phyloP scores from a whole-genome alignment of 208 protist species.

The Porcisia deanei region DNA sequence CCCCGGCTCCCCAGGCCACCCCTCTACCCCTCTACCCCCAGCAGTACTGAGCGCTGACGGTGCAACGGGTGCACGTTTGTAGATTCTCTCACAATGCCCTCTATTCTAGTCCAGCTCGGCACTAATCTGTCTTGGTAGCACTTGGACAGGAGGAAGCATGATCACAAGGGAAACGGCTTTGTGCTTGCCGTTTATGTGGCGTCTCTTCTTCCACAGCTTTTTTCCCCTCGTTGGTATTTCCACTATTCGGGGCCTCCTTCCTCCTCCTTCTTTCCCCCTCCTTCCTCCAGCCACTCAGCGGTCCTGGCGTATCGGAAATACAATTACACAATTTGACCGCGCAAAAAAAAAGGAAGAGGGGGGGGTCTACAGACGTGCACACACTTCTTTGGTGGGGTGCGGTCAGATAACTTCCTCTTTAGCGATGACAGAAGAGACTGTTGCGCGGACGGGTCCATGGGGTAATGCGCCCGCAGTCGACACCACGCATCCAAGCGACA shows the following conservation, averaged over 20 bases:
- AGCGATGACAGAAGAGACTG: background rate
- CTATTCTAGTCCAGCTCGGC: too few species aligned
- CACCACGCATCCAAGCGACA: background rate
- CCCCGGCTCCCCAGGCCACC: too few species aligned
- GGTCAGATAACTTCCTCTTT: too few species aligned
- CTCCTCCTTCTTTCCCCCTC: constrained; percentile 13
- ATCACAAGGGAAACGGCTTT: too few species aligned
- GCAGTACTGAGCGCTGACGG: too few species aligned
- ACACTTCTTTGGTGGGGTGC: background rate
- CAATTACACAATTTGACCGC: background rate
- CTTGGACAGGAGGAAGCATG: too few species aligned
- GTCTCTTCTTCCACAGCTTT: constrained; percentile 13
- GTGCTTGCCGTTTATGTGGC: background rate
- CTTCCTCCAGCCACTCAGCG: background rate
- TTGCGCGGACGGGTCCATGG: background rate
- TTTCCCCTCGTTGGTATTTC: constrained; percentile 7
- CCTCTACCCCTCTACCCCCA: too few species aligned
- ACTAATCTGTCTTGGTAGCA: too few species aligned
- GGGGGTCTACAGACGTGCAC: background rate
- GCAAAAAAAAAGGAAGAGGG: background rate
- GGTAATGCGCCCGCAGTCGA: background rate
- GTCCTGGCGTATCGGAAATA: background rate
- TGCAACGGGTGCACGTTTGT: too few species aligned
- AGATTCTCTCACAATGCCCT: too few species aligned
- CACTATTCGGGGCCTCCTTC: background rate